These are phyloP conservation scores for Hypoxylon subgilvum DNA, from an alignment of 495 filamentous ascomycete genomes.

Conservation along the genomic window DNA sequence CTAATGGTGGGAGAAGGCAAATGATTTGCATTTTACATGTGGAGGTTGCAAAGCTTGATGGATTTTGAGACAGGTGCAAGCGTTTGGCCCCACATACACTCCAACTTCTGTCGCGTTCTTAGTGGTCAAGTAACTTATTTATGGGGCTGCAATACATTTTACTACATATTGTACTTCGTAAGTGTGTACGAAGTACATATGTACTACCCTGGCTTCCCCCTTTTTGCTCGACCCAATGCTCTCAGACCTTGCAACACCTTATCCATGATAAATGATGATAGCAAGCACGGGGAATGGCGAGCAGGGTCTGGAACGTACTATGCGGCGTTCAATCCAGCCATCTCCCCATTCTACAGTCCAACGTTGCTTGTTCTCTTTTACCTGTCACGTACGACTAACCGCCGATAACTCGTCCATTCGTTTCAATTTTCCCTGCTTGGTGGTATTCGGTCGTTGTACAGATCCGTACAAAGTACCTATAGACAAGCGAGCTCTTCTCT, in stretches of 20 bases:
- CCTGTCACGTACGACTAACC: slow-evolving; percentile 29
- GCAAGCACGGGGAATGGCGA: not conserved
- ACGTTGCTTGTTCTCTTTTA: slow-evolving; percentile 30
- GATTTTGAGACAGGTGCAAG: slow-evolving; percentile 2
- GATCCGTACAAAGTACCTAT: not conserved
- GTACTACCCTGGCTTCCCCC: slow-evolving; percentile 14
- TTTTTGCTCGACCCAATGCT: slow-evolving; percentile 29
- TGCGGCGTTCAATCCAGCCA: slow-evolving; percentile 8
- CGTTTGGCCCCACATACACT: slow-evolving; percentile 10
- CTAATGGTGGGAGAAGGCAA: no score
- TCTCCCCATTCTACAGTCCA: slow-evolving; percentile 18
- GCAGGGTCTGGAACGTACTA: slow-evolving; percentile 24
- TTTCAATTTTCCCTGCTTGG: slow-evolving; percentile 13
- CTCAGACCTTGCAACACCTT: slow-evolving; percentile 11
- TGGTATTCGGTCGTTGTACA: not conserved
- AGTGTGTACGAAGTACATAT: slow-evolving; percentile 9
- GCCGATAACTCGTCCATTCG: slow-evolving; percentile 21
- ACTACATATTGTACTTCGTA: no score
- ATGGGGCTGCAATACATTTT: no score
- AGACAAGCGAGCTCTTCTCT: no score
- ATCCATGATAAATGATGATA: not conserved
- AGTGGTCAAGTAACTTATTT: slow-evolving; percentile 10
- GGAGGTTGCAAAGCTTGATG: not conserved
- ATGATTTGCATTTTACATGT: no score
- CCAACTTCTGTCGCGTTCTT: slow-evolving; percentile 13